A percentile compares a stretch with the other conserved stretches of the same genome.
Conservation (phyloP, 2,329 filamentous ascomycete genomes). For the Stemphylium beticola region DNA sequence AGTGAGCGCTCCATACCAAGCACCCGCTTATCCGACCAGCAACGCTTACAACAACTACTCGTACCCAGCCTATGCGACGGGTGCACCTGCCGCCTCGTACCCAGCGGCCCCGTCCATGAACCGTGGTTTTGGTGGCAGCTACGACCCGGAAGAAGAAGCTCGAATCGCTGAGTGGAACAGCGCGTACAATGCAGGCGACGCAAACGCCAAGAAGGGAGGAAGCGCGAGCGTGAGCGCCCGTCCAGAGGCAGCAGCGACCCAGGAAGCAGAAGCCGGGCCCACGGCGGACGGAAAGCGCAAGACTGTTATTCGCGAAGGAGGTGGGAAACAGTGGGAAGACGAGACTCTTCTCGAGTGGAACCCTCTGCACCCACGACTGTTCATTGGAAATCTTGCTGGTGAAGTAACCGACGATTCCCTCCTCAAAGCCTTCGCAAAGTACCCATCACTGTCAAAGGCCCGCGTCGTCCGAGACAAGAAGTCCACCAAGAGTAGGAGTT, state of each 20-base stretch:
- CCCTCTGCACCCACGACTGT: conserved; percentile 89
- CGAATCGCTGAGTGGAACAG: conserved; percentile 96
- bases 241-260: conserved; percentile 34
- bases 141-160: conserved; percentile 82
- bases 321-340: conserved; percentile 93
- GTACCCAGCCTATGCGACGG: conserved; percentile 69
- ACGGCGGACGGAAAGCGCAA: conserved; percentile 70
- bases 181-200: conserved; percentile 76
- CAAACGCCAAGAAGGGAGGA: conserved; percentile 50
- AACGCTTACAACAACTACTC: conserved; percentile 68
- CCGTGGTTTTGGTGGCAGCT: conserved; percentile 45
- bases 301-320: conserved; percentile 86
- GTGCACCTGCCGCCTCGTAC: conserved; percentile 33
- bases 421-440: conserved; percentile 89
- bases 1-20: conserved; percentile 52
- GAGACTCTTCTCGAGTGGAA: conserved; percentile 92
- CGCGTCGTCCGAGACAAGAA: conserved; percentile 94
- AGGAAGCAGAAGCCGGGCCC: conserved; percentile 56
- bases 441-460: conserved; percentile 87
- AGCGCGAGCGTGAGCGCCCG: conserved; percentile 51
- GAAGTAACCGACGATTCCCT: conserved; percentile 97
- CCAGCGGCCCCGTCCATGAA: conserved; percentile 29
- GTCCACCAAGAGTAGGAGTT: conserved; percentile 94
- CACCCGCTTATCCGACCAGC: conserved; percentile 48
- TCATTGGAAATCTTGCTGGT: conserved; percentile 94